Base-by-base conservation (phyloP, 2,329 filamentous ascomycete species). In the Colletotrichum spinosum region DNA sequence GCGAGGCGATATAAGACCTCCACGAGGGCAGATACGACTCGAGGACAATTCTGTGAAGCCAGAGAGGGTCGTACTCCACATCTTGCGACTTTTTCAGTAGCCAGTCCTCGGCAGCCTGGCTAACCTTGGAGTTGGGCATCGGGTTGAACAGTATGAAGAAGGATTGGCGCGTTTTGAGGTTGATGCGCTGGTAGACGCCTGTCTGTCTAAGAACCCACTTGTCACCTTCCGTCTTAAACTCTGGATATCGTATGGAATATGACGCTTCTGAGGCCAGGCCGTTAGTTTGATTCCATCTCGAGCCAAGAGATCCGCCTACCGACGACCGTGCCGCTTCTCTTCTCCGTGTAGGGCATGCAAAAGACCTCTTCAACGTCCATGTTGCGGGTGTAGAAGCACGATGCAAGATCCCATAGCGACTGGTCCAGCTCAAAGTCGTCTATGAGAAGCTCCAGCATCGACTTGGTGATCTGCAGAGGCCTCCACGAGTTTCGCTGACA, bases 151-250 rank as follows among this genome's bases (percentile, higher is more conserved):
- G 17, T 11, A 58, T 6, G 45, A 12, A 51, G 3, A 51, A 38
- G 1, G 2, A 44, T 7, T 58, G 46, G 11, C 13, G 7, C 3
- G 38, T 44, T 2, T 25, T 10, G 10, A 41, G 7, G 11, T 58
- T 42, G 13, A 9, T 34, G 10, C 46, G 37, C 7, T 58, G 55
- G 7, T 58, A 58, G 7, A 58, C 38, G 0, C 55, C 55, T 1
- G 55, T 51, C 55, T 58, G 55, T n/a, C 55, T 42, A n/a, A 58
- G 50, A 8, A 58, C 55, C 55, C 55, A 58, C 2, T 17, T 51
- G 3, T 51, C 10, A 6, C 6, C 6, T 2, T 35, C 37, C 25
- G 17, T 0, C 13, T 58, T 58, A 7, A 42, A 37, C 6, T 58
- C 55, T 1, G 55, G 55, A 10, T 58, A 58, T 8, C 55, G 45